Evolutionary conservation across 1,284 basidiomycete species (phyloP).

Genomic region (Butyriboletus appendiculatus): DNA sequence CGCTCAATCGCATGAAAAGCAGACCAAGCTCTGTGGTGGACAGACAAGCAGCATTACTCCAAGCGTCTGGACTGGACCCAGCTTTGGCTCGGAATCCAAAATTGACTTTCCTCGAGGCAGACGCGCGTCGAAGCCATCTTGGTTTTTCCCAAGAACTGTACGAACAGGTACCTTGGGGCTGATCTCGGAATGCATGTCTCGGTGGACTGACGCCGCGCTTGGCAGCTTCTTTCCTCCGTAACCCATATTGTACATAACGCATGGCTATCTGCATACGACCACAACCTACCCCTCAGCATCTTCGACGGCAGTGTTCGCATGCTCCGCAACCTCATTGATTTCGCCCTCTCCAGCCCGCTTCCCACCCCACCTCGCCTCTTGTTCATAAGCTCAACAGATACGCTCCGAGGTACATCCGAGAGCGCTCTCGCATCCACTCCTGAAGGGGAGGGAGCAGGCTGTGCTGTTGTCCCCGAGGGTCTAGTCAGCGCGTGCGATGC

Average conservation of each 20-base stretch:
- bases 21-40: slow-evolving; percentile 8
- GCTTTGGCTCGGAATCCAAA: slow-evolving; percentile 17
- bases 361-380: slow-evolving; percentile 31
- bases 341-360: slow-evolving; percentile 36
- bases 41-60: slow-evolving; percentile 28
- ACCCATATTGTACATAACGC: slow-evolving; percentile 31
- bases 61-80: slow-evolving; percentile 26
- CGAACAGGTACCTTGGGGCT: slow-evolving; percentile 9
- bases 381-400: slow-evolving; percentile 38
- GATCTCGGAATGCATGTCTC: neutral
- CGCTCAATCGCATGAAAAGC: slow-evolving; percentile 14
- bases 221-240: slow-evolving; percentile 18
- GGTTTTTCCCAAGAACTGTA: slow-evolving; percentile 11
- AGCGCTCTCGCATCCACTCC: neutral
- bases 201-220: slow-evolving; percentile 3
- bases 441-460: neutral
- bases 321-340: slow-evolving; percentile 42
- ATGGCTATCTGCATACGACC: slow-evolving; percentile 35
- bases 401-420: neutral
- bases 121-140: slow-evolving; percentile 6
- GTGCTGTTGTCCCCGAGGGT: neutral
- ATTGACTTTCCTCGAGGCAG: slow-evolving; percentile 16
- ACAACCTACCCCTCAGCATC: slow-evolving; percentile 33
- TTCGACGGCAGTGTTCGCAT: slow-evolving; percentile 36
- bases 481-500: slow-evolving; percentile 27